Evolutionary conservation across 495 filamentous ascomycete genomes (phyloP), one percentile per base, ranked within the genome.

Genomic region (Sporormia fimetaria): DNA sequence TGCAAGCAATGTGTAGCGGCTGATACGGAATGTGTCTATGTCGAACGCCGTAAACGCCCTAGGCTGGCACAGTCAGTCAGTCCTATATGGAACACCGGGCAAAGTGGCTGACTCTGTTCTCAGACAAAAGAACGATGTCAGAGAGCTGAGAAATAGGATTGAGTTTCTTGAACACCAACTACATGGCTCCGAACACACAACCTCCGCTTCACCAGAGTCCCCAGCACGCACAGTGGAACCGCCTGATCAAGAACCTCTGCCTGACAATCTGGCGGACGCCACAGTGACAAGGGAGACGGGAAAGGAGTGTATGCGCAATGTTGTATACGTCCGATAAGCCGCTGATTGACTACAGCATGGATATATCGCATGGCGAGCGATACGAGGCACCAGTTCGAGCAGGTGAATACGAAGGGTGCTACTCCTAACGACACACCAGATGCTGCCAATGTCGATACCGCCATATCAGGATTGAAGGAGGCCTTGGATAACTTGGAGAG

Each of bases 351-450:
- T 11, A 22, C n/a, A 46, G 42, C 26, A 31, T 46, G 42, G 42
- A 38, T 46, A 17, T 46, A 31, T 33, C 42, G 26, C 9, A 11
- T 46, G 16, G 42, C 42, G 17, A 46, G 14, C 27, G 33, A 46
- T 25, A 16, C 42, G 14, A 46, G 3, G 20, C 20, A 6, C 7
- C 22, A 38, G 6, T 46, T 46, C 17, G 23, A 38, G 18, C 38
- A 35, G 16, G 35, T 24, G 26, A 38, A 44, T 15, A 18, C 40
- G 21, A 15, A 30, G n/a, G 2, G 7, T 11, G 4, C 5, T 5
- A 20, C 26, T 5, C 11, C 23, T 15, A 4, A 23, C 6, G 14
- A 3, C 4, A 33, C 18, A 3, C 33, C 40, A 5, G 27, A 10
- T 3, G 4, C 42, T 25, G 12, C 42, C 1, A 14, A 18, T 16